Evolutionary conservation across 164 flowering plant species (phyloP), one percentile per base, ranked within the genome.

Genomic region (Echeveria elegans): DNA sequence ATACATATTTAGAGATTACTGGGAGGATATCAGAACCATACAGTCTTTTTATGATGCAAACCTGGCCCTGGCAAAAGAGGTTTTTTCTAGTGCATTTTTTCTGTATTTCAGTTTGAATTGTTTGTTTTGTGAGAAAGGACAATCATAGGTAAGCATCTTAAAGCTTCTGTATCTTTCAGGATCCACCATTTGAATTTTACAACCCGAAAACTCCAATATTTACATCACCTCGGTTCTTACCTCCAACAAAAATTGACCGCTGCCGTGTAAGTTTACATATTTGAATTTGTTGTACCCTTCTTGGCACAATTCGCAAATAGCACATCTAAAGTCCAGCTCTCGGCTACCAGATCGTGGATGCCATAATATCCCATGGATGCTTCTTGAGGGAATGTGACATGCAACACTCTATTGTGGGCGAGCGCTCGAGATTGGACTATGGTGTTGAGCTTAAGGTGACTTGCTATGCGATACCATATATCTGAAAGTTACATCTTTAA

Each of bases 21-120:
- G 95, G 95, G 97, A 90, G 58, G 97, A 90, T 59, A 88, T 90
- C 63, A 95, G 97, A 66, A 90, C 90, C 31, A 79, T 90, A 64
- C 83, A 76, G 72, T 75, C 87, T 30, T 90, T 90, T 67, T 90
- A 77, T 67, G 95, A 90, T 64, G 97, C 97, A 37, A 90, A 87
- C 72, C 59, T 90, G 72, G 95, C 89, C 19, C 90, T 90, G 32
- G 77, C 93, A 8, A 82, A 85, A 69, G 86, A 91, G 95, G 97
- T 87, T 60, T 16, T 16, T 67, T 34, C n/a, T 34, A 29, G 12
- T 16, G 65, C 12, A 7, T 47, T 11, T n/a, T 31, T 53, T n/a
- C 31, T 21, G 5, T 8, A n/a, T 19, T 61, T 15, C 15, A 23
- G 16, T 18, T 29, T 30, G 1, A 9, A 18, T 28, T 65, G 1